These are phyloP conservation scores for Teunomyces stri DNA, from an alignment of 805 yeast species.

Conservation along the genomic window DNA sequence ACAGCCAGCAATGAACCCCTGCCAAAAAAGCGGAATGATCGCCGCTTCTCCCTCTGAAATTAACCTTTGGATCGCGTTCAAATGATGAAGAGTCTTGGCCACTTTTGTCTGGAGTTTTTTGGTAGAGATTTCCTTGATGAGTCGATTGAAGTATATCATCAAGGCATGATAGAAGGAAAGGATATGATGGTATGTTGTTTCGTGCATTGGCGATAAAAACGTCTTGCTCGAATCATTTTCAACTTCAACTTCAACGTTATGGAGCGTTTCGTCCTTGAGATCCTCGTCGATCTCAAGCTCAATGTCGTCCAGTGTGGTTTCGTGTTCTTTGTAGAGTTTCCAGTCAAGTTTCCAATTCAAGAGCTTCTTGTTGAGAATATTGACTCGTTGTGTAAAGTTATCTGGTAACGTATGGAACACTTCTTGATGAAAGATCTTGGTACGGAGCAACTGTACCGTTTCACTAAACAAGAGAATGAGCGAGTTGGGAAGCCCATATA, in stretches of 20 bases:
- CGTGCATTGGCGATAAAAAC: slow-evolving; percentile 55
- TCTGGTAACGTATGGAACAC: slow-evolving; percentile 27
- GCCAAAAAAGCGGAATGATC: slow-evolving; percentile 80
- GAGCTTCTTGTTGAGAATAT: slow-evolving; percentile 19
- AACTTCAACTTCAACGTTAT: slow-evolving; percentile 10
- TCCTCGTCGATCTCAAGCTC: slow-evolving; percentile 13
- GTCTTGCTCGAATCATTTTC: slow-evolving; percentile 16
- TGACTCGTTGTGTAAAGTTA: slow-evolving; percentile 29
- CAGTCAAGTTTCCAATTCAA: slow-evolving; percentile 72
- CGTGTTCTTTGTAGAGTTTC: slow-evolving; percentile 44
- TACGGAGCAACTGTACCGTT: slow-evolving; percentile 63
- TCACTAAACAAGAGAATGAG: slow-evolving; percentile 69
- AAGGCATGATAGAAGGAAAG: slow-evolving; percentile 75
- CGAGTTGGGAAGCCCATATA: slow-evolving; percentile 84
- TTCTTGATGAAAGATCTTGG: slow-evolving; percentile 52
- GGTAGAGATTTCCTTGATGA: slow-evolving; percentile 56
- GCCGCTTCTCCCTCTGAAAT: slow-evolving; percentile 56
- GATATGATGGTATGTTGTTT: slow-evolving; percentile 76
- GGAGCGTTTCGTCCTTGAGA: slow-evolving; percentile 8
- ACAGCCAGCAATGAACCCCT: slow-evolving; percentile 85
- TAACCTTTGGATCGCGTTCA: slow-evolving; percentile 59
- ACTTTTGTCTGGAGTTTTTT: slow-evolving; percentile 61
- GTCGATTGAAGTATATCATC: slow-evolving; percentile 66
- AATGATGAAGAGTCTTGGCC: slow-evolving; percentile 56
- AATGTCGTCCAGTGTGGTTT: slow-evolving; percentile 8